Evolutionary conservation across 2,329 filamentous ascomycete genomes (phyloP), one percentile per base, ranked within the genome.

Genomic region (Pseudogymnoascus sp.): DNA sequence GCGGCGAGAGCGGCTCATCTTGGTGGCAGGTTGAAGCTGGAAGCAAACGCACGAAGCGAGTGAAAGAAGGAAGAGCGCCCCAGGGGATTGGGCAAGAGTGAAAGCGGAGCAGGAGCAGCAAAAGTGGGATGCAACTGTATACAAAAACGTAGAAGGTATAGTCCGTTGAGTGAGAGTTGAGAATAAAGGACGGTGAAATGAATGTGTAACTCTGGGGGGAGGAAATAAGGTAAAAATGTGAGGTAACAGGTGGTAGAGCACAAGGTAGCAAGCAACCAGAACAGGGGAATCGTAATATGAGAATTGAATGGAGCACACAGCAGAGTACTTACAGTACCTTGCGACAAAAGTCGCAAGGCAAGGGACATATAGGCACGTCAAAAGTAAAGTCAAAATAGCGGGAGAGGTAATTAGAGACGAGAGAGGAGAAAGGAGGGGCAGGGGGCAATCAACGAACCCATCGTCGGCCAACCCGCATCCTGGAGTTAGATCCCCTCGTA

Each of bases 1-100:
- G 64, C 83, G 77, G 66, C 87, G 81, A 65, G 82, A 84, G 14
- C 63, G 66, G 24, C 37, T 40, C n/a, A 46, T 63, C n/a, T n/a
- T n/a, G 50, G n/a, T 33, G 46, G 50, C 26, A 28, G 50, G 33
- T 33, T 56, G 46, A n/a, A 31, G 31, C n/a, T 11, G 16, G 2
- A 31, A 11, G 46, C 26, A 31, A 56, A 56, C 46, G 26, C 43
- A 28, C 4, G 14, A 8, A 12, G 26, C 22, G 50, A 33, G 26
- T 33, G 50, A 56, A 33, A 33, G 46, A 56, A 31, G 46, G 46
- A 33, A 33, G 50, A 33, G 26, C 50, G 50, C 50, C 50, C 26
- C 50, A 3, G 10, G 10, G 50, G 50, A 16, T 56, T 56, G 50
- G 50, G 50, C n/a, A 4, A 33, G n/a, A 31, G 28, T 19, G 8